Percentiles rank a stretch among this genome's conserved stretches.
Conservation (phyloP, 148 eudicot species). For the Hydrangea macrophylla region DNA sequence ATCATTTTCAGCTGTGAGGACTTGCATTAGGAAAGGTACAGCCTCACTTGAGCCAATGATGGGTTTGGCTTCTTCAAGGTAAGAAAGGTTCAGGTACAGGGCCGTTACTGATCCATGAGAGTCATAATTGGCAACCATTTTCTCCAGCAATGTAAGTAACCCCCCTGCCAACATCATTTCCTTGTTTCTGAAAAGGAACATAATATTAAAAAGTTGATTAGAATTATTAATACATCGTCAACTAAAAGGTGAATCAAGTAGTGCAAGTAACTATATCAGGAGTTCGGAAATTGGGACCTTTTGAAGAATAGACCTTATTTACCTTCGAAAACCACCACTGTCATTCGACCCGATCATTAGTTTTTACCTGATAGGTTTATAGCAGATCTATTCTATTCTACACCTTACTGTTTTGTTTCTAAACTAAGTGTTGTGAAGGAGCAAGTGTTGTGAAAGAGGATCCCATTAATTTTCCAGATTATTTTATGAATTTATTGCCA, state of each 20-base stretch:
- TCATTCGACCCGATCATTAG: too few relatives aligned
- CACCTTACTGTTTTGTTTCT: too few relatives aligned
- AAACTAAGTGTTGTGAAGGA: too few relatives aligned
- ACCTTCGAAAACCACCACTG: too few relatives aligned
- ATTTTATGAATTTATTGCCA: neutral
- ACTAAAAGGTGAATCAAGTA: too few relatives aligned
- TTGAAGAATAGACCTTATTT: too few relatives aligned
- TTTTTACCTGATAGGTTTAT: too few relatives aligned
- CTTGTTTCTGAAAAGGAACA: constrained; percentile 63
- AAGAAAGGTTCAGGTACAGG: constrained; percentile 79
- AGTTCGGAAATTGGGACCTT: too few relatives aligned
- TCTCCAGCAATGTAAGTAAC: constrained; percentile 54
- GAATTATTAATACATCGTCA: neutral
- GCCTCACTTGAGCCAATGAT: constrained; percentile 69
- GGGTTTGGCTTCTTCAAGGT: constrained; percentile 91
- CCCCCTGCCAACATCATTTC: constrained; percentile 78
- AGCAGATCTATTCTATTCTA: too few relatives aligned
- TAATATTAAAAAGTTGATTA: neutral
- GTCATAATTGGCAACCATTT: constrained; percentile 47
- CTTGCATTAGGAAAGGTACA: constrained; percentile 58
- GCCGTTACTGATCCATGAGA: constrained; percentile 72
- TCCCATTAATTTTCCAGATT: neutral
- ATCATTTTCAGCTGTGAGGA: constrained; percentile 43
- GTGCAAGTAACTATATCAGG: neutral
- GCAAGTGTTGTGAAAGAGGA: too few relatives aligned